A percentile compares a stretch with the other conserved stretches of the same genome.
Evolutionary conservation across 257 asterid genomes (phyloP).

Genomic region (Salvia miltiorrhiza): DNA sequence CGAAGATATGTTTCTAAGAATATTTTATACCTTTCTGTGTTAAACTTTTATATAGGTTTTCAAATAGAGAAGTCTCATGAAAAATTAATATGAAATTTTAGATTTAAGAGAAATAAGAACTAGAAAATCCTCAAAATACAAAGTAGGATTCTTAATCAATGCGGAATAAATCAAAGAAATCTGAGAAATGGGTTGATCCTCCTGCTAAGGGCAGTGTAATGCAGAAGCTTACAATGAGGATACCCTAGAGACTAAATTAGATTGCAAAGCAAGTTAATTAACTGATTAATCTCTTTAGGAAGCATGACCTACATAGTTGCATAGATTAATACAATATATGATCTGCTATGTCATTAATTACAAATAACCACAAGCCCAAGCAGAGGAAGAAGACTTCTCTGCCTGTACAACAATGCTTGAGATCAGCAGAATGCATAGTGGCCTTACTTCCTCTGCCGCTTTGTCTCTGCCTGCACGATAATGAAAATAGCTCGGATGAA

Average conservation of each 20-base stretch:
- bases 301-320: constrained; percentile 11
- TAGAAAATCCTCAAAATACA: too few species aligned
- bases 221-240: background rate
- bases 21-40: too few species aligned
- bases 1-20: too few species aligned
- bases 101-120: too few species aligned
- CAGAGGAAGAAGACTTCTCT: constrained; percentile 26
- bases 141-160: too few species aligned
- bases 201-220: background rate
- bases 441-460: constrained; percentile 49
- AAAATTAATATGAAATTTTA: too few species aligned
- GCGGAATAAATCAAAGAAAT: background rate
- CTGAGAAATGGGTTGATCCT: background rate
- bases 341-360: background rate
- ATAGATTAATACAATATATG: background rate
- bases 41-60: too few species aligned
- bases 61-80: too few species aligned
- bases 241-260: background rate
- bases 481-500: background rate
- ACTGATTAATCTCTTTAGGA: constrained; percentile 11
- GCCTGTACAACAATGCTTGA: constrained; percentile 33
- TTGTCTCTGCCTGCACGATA: constrained; percentile 35
- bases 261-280: background rate
- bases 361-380: constrained; percentile 11
- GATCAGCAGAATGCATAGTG: constrained; percentile 10